phyloP scores from a whole-genome alignment of 768 basidiomycete genomes.

The Rhodotorula taiwanensis region DNA sequence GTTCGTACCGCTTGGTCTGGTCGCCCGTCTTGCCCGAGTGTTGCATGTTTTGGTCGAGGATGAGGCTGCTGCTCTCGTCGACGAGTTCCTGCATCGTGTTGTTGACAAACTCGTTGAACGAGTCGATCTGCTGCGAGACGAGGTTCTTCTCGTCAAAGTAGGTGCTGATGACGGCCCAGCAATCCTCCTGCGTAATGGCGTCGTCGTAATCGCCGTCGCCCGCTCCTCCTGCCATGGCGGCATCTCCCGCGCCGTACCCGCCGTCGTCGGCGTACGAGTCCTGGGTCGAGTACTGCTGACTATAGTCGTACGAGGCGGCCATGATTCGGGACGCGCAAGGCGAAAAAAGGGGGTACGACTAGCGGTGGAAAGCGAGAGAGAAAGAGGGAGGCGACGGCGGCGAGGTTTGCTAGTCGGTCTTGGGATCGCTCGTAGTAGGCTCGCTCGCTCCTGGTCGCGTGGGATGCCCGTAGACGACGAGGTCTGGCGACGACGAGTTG shows the following conservation, averaged over 20 bases:
- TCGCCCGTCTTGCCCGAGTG: constrained; percentile 75
- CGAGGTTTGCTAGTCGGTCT: too few species aligned
- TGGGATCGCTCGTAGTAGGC: too few species aligned
- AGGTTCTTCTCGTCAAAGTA: constrained; percentile 98
- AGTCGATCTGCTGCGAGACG: constrained; percentile 93
- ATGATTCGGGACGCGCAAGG: too few species aligned
- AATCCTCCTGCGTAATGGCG: constrained; percentile 36
- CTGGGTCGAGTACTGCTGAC: not conserved
- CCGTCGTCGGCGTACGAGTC: not conserved
- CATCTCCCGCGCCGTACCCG: not conserved
- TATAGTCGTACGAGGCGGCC: constrained; percentile 5
- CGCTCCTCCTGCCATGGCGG: not conserved
- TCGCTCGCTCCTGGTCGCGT: too few species aligned
- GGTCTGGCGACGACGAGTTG: too few species aligned
- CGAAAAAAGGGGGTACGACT: too few species aligned
- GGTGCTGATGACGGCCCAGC: constrained; percentile 86
- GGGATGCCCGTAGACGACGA: too few species aligned
- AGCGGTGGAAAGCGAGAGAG: too few species aligned
- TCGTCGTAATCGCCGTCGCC: constrained; percentile 13
- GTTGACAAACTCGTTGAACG: constrained; percentile 97
- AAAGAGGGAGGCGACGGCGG: too few species aligned
- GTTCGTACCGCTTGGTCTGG: constrained; percentile 74
- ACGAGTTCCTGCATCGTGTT: constrained; percentile 99
- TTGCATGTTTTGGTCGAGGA: constrained; percentile 92
- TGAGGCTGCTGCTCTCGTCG: constrained; percentile 90